Conservation (phyloP, 208 protist genomes). For the Lotmaria passim region DNA sequence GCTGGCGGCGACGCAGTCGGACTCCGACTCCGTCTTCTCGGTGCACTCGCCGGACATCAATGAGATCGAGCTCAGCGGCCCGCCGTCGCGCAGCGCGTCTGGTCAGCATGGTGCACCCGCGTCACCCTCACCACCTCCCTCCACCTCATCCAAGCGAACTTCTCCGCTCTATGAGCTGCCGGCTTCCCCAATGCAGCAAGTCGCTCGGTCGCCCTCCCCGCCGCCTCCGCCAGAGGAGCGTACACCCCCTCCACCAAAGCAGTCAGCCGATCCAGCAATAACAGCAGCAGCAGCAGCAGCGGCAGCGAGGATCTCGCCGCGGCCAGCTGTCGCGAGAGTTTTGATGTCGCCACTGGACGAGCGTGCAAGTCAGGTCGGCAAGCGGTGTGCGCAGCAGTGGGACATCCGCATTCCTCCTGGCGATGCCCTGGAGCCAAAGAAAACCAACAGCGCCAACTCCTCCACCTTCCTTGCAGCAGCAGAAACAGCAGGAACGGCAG, state of each 20-base stretch:
- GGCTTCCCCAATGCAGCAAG: neutral
- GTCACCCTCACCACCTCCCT: neutral
- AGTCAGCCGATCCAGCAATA: no score
- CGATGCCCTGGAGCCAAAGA: neutral
- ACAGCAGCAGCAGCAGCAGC: neutral
- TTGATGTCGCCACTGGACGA: conserved; percentile 6
- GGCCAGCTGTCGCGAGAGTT: neutral
- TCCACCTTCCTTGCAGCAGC: no score
- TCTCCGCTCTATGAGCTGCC: neutral
- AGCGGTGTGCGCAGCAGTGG: neutral
- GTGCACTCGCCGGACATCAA: neutral
- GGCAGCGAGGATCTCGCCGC: neutral
- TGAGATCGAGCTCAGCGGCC: neutral
- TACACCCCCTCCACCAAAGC: neutral
- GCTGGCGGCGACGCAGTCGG: neutral
- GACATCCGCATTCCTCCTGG: neutral
- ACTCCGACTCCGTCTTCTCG: neutral
- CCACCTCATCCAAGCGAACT: neutral
- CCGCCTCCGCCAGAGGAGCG: neutral
- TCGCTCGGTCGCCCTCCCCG: neutral
- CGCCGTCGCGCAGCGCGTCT: neutral
- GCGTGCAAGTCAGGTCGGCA: neutral
- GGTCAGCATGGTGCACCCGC: neutral
- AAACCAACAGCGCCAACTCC: no score
- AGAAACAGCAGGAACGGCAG: no score